Evolutionary conservation across 116 monocot species (phyloP), one percentile per base, ranked within the genome.

Genomic region (Zostera marina): DNA sequence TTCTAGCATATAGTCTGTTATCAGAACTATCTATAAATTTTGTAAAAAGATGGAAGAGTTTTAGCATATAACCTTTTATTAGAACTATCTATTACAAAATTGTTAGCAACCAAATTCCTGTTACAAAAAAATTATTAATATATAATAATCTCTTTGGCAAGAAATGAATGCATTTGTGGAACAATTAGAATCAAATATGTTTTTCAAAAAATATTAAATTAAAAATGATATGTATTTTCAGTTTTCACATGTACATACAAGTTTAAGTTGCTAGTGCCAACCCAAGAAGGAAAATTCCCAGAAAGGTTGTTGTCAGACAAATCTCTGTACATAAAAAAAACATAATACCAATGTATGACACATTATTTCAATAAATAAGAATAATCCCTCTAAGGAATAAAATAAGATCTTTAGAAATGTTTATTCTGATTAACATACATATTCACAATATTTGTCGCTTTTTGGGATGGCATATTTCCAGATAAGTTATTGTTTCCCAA

Each of bases 401-500:
- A 26, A 14, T 48, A 56, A 56, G 13, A 26, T 16, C 32, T 40
- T 14, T 32, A 62, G 7, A 48, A 12, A 32, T 24, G 19, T 16
- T 7, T 15, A 11, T 48, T 17, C 2, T 7, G 17, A 56, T 40
- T 11, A 56, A 26, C 32, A 38, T 84, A 89, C 89, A 89, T 39
- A 47, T 63, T 84, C 3, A 44, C 11, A 48, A 89, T 73, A 17
- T 70, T 58, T 44, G 44, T 15, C 26, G 70, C 73, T 60, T 89
- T 89, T 42, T 54, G 25, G 41, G 52, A 19, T 9, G 89, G 90
- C 51, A 90, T 70, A 24, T 23, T 67, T 14, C 81, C 84, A 22
- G 60, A 56, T 62, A 90, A 52, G 56, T 79, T 78, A 63, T 90
- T 90, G 66, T 90, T 84, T 25, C 90, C 90, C 22, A 90, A 81